phyloP scores from a whole-genome alignment of 208 protist genomes.

The Crithidia fasciculata region DNA sequence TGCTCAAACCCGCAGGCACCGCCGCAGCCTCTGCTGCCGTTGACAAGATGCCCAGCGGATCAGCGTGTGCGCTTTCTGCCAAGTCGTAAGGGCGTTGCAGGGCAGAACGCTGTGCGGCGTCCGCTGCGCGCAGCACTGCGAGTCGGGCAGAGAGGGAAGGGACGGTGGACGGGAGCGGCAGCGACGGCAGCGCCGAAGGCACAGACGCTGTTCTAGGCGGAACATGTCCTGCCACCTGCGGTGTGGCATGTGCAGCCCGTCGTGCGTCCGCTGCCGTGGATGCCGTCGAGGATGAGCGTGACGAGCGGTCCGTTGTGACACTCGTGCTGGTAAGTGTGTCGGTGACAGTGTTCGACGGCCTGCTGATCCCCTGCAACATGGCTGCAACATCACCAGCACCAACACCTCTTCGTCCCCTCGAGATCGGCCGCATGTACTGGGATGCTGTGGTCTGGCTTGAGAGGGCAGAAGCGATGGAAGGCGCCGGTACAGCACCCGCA shows the following conservation, averaged over 20 bases:
- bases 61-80: not conserved
- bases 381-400: not conserved
- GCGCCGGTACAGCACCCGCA: not conserved
- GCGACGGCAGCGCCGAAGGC: not conserved
- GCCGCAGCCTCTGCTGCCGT: too few species aligned
- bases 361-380: not conserved
- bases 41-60: not conserved
- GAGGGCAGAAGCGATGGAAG: not conserved
- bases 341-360: not conserved
- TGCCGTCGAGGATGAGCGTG: not conserved
- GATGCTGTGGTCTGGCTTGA: slow-evolving; percentile 10
- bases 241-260: too few species aligned
- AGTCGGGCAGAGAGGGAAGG: slow-evolving; percentile 27
- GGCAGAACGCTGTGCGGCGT: slow-evolving; percentile 8
- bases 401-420: not conserved
- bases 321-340: slow-evolving; percentile 14
- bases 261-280: not conserved
- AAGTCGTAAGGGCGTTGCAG: not conserved
- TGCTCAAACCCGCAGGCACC: too few species aligned
- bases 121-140: slow-evolving; percentile 26
- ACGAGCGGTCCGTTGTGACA: not conserved
- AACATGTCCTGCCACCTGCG: too few species aligned
- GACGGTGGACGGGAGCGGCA: slow-evolving; percentile 12
- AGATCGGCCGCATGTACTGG: not conserved
- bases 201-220: not conserved